Evolutionary conservation across 768 basidiomycete species (phyloP).

Genomic region (Pulveroboletus sp.): DNA sequence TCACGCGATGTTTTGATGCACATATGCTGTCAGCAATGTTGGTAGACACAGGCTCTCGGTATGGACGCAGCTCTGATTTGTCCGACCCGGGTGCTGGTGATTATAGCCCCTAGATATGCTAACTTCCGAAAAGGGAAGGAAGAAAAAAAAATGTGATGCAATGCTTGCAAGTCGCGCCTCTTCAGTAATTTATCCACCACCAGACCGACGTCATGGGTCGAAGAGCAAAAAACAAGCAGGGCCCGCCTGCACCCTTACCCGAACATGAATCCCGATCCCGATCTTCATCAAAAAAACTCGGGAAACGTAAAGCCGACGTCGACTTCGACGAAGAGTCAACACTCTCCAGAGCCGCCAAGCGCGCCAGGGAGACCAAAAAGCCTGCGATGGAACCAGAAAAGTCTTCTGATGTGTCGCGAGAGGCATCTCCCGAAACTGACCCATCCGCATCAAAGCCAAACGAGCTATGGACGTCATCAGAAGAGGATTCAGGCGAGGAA

Average conservation of each 20-base stretch:
- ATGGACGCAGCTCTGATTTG: background rate
- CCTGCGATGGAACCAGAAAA: constrained; percentile 16
- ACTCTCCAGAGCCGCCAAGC: constrained; percentile 33
- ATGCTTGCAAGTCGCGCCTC: no score
- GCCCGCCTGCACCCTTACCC: constrained; percentile 54
- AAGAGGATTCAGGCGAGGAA: constrained; percentile 43
- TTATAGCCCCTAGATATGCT: background rate
- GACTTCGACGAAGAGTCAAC: constrained; percentile 29
- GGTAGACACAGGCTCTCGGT: background rate
- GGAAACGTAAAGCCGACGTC: constrained; percentile 63
- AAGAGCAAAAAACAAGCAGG: constrained; percentile 82
- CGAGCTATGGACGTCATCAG: constrained; percentile 37
- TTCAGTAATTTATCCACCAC: background rate
- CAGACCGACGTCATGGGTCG: constrained; percentile 69
- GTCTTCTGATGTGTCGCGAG: constrained; percentile 34
- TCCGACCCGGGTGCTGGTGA: background rate
- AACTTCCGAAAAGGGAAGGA: constrained; percentile 24
- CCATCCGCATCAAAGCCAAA: constrained; percentile 13
- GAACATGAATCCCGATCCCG: constrained; percentile 32
- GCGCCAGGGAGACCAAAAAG: constrained; percentile 31
- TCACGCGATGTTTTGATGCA: no score
- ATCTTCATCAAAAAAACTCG: constrained; percentile 52
- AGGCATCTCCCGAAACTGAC: constrained; percentile 44
- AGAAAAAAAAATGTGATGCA: constrained; percentile 19
- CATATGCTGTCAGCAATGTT: no score